A percentile compares a stretch with the other conserved stretches of the same genome.
Conservation (phyloP, 2,329 filamentous ascomycete species). For the Cladosporium halotolerans region DNA sequence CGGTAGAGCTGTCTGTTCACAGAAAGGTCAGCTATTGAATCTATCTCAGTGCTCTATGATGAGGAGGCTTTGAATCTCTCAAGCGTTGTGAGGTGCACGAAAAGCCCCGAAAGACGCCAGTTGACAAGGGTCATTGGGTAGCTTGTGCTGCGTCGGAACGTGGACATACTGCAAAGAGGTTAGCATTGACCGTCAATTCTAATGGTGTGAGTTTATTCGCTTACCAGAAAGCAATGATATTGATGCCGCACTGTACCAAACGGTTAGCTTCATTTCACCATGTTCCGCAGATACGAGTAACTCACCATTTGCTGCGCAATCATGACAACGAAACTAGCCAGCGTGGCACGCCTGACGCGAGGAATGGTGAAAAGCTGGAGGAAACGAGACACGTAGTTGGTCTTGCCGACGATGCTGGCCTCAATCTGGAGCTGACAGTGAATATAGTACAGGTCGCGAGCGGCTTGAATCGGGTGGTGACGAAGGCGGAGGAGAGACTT, state of each 20-base stretch:
- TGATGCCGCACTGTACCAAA: not conserved
- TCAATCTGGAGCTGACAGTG: conserved; percentile 29
- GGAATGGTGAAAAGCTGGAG: conserved; percentile 45
- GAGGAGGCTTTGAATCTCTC: no score
- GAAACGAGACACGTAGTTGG: conserved; percentile 38
- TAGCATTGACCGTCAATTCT: no score
- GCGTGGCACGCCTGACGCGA: conserved; percentile 38
- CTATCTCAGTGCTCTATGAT: not conserved
- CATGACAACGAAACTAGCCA: conserved; percentile 27
- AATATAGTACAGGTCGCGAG: conserved; percentile 50
- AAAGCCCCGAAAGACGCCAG: no score
- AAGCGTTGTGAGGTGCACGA: no score
- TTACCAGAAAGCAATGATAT: not conserved
- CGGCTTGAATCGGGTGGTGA: conserved; percentile 46
- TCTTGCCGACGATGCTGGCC: conserved; percentile 27
- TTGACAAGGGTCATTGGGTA: no score
- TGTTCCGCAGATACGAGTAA: not conserved
- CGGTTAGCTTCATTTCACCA: no score
- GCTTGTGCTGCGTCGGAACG: no score
- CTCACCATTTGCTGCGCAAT: conserved; percentile 28
- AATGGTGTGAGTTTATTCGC: conserved; percentile 28
- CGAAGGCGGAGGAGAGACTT: conserved; percentile 44
- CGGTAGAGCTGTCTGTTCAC: conserved; percentile 22
- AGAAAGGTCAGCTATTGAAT: conserved; percentile 26
- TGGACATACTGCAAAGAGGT: no score